A percentile compares a stretch with the other conserved stretches of the same genome.
Conservation (phyloP, 768 basidiomycete species). For the Leccinum sublutescens region DNA sequence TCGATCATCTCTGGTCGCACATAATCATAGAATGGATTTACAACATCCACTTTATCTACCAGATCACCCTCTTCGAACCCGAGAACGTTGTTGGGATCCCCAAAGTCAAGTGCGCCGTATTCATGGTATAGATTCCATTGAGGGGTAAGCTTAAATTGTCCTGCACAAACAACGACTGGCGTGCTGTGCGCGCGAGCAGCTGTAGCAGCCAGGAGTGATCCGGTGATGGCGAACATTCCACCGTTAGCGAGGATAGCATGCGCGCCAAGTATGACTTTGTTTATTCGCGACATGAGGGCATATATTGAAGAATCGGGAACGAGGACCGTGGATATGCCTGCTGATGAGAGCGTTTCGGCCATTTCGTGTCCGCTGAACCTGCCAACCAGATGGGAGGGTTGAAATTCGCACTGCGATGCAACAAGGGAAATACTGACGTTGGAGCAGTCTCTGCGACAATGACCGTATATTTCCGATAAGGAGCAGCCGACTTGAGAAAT, state of each 20-base stretch:
- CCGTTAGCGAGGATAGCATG: constrained; percentile 97
- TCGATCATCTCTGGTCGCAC: constrained; percentile 90
- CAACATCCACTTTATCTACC: constrained; percentile 85
- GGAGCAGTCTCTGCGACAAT: constrained; percentile 96
- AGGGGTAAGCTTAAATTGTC: constrained; percentile 95
- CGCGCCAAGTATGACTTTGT: constrained; percentile 93
- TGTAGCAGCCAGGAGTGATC: constrained; percentile 79
- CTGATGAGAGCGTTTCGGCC: constrained; percentile 75
- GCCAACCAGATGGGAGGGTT: constrained; percentile 4
- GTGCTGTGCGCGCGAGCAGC: constrained; percentile 89
- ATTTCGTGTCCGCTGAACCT: constrained; percentile 86
- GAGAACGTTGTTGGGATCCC: constrained; percentile 61
- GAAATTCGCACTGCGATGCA: constrained; percentile 3
- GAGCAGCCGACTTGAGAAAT: constrained; percentile 89
- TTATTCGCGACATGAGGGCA: constrained; percentile 94
- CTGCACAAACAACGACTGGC: constrained; percentile 90
- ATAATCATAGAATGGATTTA: constrained; percentile 97
- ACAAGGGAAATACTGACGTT: constrained; percentile 52
- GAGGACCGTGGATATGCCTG: constrained; percentile 89
- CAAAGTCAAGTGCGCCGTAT: constrained; percentile 81
- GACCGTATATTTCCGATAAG: constrained; percentile 89
- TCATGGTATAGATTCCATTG: constrained; percentile 87
- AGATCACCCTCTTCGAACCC: constrained; percentile 77
- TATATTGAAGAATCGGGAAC: constrained; percentile 96
- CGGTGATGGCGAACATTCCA: constrained; percentile 88